Evolutionary conservation across 768 basidiomycete species (phyloP).

Genomic region (Kwoniella mangroviensis): DNA sequence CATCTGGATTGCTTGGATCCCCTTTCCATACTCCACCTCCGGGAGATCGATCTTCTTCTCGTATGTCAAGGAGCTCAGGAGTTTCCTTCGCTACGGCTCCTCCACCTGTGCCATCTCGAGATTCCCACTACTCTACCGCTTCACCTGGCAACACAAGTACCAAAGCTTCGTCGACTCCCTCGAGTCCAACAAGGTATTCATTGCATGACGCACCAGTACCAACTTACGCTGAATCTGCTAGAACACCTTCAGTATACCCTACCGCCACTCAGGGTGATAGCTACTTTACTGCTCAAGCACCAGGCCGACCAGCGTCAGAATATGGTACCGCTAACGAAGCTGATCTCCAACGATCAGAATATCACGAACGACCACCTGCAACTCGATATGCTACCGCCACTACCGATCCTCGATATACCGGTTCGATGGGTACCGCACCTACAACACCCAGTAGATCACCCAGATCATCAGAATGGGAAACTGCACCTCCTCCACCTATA

Average conservation of each 20-base stretch:
- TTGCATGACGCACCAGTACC: conserved; percentile 41
- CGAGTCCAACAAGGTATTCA: conserved; percentile 31
- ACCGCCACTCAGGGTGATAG: conserved; percentile 1
- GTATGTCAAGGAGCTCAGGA: conserved; percentile 16
- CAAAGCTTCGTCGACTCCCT: neutral
- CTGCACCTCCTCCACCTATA: conserved; percentile 40
- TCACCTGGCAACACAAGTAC: conserved; percentile 17
- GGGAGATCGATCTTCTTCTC: conserved; percentile 20
- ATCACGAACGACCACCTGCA: conserved; percentile 20
- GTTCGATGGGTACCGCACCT: conserved; percentile 14
- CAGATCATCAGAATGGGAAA: conserved; percentile 23
- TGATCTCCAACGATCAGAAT: neutral
- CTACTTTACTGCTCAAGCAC: conserved; percentile 5
- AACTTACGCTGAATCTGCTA: neutral
- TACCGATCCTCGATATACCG: neutral
- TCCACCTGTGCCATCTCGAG: conserved; percentile 45
- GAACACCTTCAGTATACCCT: neutral
- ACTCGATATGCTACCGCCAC: conserved; percentile 11
- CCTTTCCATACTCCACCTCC: conserved; percentile 32
- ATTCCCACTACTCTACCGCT: conserved; percentile 38
- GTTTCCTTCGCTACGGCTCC: conserved; percentile 45
- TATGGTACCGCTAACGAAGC: conserved; percentile 12
- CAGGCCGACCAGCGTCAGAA: neutral
- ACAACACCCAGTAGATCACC: conserved; percentile 6
- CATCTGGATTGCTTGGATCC: conserved; percentile 27